phyloP scores from a whole-genome alignment of 2,329 filamentous ascomycete genomes.

The Catunica adiposa region DNA sequence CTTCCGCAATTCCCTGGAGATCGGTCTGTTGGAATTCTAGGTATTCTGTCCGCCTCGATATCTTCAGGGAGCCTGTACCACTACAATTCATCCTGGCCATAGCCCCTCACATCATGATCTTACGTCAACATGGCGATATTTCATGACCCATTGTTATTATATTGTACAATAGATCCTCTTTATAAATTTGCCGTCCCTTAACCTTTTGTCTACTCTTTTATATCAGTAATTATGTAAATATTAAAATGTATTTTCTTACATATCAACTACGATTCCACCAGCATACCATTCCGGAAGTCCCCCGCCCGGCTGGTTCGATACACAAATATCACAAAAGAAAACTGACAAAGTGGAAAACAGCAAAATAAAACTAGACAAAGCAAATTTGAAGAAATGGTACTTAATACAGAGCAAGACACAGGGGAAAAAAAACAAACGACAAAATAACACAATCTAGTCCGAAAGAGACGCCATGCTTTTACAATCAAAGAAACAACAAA shows the following conservation, averaged over 20 bases:
- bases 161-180: slow-evolving; percentile 13
- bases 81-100: background rate
- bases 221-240: too few species aligned
- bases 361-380: too few species aligned
- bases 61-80: too few species aligned
- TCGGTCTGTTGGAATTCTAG: too few species aligned
- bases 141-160: slow-evolving; percentile 7
- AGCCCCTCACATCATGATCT: too few species aligned
- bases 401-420: background rate
- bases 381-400: slow-evolving; percentile 4
- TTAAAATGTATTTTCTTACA: too few species aligned
- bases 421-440: background rate
- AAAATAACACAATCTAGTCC: slow-evolving; percentile 1
- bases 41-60: too few species aligned
- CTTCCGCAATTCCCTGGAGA: background rate
- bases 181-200: too few species aligned
- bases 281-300: too few species aligned
- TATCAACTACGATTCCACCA: too few species aligned
- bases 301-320: too few species aligned
- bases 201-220: too few species aligned
- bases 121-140: background rate
- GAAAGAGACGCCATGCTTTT: slow-evolving; percentile 4
- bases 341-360: background rate
- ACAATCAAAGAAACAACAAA: slow-evolving; percentile 1
- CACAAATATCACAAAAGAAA: background rate